Base-by-base conservation (phyloP, 176 grass and related monocot genomes). In the Pontederia crassipes region DNA sequence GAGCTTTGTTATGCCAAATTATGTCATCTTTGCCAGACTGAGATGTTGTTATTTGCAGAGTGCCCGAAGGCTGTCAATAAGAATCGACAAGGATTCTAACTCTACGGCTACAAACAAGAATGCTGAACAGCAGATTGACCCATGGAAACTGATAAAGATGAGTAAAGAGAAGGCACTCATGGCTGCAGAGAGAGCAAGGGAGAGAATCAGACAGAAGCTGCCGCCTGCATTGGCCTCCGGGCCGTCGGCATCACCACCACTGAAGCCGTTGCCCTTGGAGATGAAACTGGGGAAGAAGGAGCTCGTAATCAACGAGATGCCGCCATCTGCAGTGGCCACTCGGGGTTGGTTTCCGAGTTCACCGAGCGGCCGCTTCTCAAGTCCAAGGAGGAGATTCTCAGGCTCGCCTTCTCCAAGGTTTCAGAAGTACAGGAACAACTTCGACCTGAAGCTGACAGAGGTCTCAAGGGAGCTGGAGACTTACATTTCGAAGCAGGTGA, bases 131-230 rank as follows among this genome's bases (percentile, higher is more conserved):
- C 64, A 88, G 56, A 92, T 98, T 55, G 85, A 92, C 28, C 87
- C 93, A 67, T 98, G 87, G 93, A 88, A 62, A 15, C 75, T 98
- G 68, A 81, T 90, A 20, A 83, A 82, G 75, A 98, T 98, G 87
- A 98, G 87, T 55, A 82, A 80, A 60, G 84, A 92, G 32, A 98
- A 85, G 60, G 82, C 93, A 65, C 72, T 98, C 77, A 81, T 74
- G 20, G 84, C 93, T 0, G 81, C 87, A 3, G 93, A 92, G 54
- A 86, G 81, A 45, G 87, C 87, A 8, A 83, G 84, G 16, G 84
- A 92, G 45, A 74, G 76, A 35, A 98, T 98, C 52, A 68, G 67
- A 66, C 77, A 82, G 54, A 90, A 82, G 73, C 45, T 85, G 35
- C 46, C 64, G 18, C 61, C 70, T 8, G 55, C 15, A 17, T 13